Evolutionary conservation across 129 eudicot genomes (phyloP), one percentile per base, ranked within the genome.

Genomic region (Chrysanthemum seticuspe): DNA sequence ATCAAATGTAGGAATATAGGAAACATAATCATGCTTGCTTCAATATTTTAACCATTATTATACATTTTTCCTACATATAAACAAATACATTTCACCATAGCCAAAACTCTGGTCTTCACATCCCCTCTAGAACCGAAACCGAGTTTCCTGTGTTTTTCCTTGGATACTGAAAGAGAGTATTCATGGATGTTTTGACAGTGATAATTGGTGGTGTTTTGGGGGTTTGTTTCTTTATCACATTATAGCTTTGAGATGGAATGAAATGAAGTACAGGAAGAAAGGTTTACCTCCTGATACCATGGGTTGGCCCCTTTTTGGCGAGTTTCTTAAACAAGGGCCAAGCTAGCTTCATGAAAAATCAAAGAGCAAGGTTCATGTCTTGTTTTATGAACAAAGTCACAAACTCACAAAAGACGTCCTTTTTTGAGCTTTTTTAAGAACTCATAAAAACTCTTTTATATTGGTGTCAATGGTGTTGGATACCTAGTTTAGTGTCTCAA

Each of bases 271-370:
- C 85, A 85, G 81, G 79, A 95, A 85, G 87, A 84, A 84, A 85
- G 91, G 96, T 6, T 76, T 95, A 62, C 97, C 99, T 11, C 99
- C 99, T 29, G 99, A 97, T 31, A 95, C 97, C 67, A 95, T 95
- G 99, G 99, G 99, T 48, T 90, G 99, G 97, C 99, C 99, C 48
- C 76, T 95, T 78, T 78, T 86, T 95, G 99, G 99, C 68, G 96
- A 95, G 80, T 95, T 95, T 66, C 97, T 95, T 2, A 95, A 86
- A 80, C 94, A 81, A 77, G 99, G 99, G 31, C 99, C 99, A 36
- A n/a, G n/a, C n/a, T n/a, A 78, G 71, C 75, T 95, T 95, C 83
- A 95, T 95, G 90, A 87, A 81, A 73, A 88, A 85, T 78, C 93
- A 88, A 74, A 95, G 96, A 90, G 80, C 96, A 85, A 95, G 97